Percentiles rank a stretch among this genome's conserved stretches.
These are phyloP conservation scores for Tephrocybe sp. DNA, from an alignment of 768 basidiomycete species.

Conservation along the genomic window DNA sequence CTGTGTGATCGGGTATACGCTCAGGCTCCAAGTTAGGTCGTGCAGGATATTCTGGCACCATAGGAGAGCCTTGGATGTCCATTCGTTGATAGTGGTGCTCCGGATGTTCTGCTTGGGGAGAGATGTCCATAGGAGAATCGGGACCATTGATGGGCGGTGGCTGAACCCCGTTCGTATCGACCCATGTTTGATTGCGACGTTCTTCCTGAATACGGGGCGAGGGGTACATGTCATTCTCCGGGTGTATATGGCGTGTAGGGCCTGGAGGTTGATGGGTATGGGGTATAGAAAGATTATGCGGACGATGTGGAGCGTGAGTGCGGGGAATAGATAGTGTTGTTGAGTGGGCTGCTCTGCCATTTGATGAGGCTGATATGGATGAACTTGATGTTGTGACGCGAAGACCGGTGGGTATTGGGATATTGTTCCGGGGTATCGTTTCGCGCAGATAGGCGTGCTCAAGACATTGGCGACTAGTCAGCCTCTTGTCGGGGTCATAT, in stretches of 20 bases:
- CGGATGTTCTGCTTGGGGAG: constrained; percentile 46
- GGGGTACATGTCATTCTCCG: constrained; percentile 11
- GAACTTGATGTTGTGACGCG: constrained; percentile 39
- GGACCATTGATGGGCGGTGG: constrained; percentile 30
- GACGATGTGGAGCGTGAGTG: constrained; percentile 31
- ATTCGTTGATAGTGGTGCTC: constrained; percentile 48
- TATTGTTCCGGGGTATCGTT: constrained; percentile 65
- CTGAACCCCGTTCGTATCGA: constrained; percentile 13
- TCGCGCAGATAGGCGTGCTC: constrained; percentile 89
- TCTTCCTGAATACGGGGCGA: constrained; percentile 30
- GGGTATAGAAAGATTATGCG: constrained; percentile 14
- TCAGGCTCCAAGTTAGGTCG: constrained; percentile 42
- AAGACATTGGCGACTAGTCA: constrained; percentile 86
- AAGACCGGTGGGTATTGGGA: constrained; percentile 59
- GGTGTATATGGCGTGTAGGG: constrained; percentile 41
- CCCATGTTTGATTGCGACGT: constrained; percentile 24
- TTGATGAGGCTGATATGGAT: constrained; percentile 34
- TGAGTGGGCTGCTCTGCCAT: constrained; percentile 31
- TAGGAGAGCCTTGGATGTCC: constrained; percentile 52
- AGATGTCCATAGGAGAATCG: constrained; percentile 65
- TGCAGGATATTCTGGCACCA: constrained; percentile 50
- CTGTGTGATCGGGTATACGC: constrained; percentile 37
- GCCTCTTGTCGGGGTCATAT: constrained; percentile 86
- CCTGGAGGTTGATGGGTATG: constrained; percentile 13
- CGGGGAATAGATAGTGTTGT: constrained; percentile 33